These are phyloP conservation scores for Megacollybia marginata DNA, from an alignment of 768 basidiomycete genomes.

Conservation along the genomic window DNA sequence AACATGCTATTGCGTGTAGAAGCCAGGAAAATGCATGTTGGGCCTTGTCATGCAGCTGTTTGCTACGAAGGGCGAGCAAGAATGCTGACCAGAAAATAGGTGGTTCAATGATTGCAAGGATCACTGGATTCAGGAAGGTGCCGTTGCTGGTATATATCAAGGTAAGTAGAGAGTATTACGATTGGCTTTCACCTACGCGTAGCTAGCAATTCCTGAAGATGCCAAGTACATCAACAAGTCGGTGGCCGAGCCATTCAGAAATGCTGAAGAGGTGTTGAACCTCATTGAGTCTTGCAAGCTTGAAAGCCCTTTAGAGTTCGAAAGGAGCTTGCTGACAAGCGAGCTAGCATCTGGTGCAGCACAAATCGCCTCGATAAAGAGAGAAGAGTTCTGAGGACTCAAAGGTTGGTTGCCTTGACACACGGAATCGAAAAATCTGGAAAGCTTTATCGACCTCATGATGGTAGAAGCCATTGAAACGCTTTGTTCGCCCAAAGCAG, in stretches of 20 bases:
- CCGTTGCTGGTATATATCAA: slow-evolving; percentile 30
- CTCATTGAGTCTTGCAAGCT: slow-evolving; percentile 35
- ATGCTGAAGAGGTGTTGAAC: slow-evolving; percentile 24
- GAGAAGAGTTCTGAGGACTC: slow-evolving; percentile 15
- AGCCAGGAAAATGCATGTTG: slow-evolving; percentile 38
- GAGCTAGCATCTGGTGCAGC: slow-evolving; percentile 26
- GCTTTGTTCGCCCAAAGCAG: not conserved
- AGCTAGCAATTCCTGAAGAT: slow-evolving; percentile 21
- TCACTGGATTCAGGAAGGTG: slow-evolving; percentile 27
- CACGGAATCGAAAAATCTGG: slow-evolving; percentile 26
- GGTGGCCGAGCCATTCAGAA: slow-evolving; percentile 35
- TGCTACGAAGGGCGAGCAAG: slow-evolving; percentile 24
- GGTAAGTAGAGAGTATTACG: too few relatives aligned
- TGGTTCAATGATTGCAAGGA: slow-evolving; percentile 38
- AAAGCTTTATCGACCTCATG: slow-evolving; percentile 16
- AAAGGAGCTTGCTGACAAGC: slow-evolving; percentile 31
- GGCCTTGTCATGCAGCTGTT: slow-evolving; percentile 23
- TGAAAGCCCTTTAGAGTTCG: slow-evolving; percentile 25
- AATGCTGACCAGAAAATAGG: slow-evolving; percentile 44
- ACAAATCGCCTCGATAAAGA: slow-evolving; percentile 42
- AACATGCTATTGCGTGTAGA: slow-evolving; percentile 38
- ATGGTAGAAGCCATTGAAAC: not conserved
- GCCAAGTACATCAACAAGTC: slow-evolving; percentile 31
- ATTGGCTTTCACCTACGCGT: too few relatives aligned
- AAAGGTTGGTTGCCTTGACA: slow-evolving; percentile 21